Base-by-base conservation (phyloP, 495 filamentous ascomycete species). In the Penicillium macrosclerotiorum region DNA sequence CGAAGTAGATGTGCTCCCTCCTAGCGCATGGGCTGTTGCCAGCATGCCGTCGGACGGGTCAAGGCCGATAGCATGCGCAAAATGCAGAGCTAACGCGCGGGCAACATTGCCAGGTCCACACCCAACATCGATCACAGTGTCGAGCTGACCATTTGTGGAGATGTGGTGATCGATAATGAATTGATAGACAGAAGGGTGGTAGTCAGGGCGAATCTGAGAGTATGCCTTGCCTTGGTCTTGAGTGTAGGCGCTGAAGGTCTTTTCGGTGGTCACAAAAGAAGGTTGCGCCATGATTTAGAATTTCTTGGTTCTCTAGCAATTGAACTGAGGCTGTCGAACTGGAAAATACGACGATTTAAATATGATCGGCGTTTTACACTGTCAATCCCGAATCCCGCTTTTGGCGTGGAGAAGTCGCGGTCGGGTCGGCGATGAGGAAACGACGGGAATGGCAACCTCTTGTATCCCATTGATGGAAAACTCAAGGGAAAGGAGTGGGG, bases 31-130 rank as follows among this genome's bases (percentile, higher is more conserved):
- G 3, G 77, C 78, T 1, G 72, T 63, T 3, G 45, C 52, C 30
- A 83, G 76, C 81, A 85, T 85, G 7, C 68, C 70, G 23, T 65
- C 57, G 8, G 71, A 72, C 0, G 79, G 64, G 45, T 85, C 81
- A 12, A 73, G 43, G 5, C 79, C 81, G 33, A 75, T 67, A n/a
- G 68, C 71, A 12, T 63, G 51, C n/a, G 42, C 36, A 47, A 81
- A 81, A 31, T 64, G 60, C 1, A 54, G 50, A 0, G 66, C 63
- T 3, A 81, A 49, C 6, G 49, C 55, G 2, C 67, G 63, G 1
- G 63, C 59, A 0, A 69, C 74, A 26, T 53, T 69, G 11, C 79
- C 79, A 0, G 78, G 76, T 0, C 79, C 79, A 58, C 77, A 80
- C 16, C 81, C 80, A 2, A 80, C 63, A 59, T 84, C 80, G 5